Percentiles rank a stretch among this genome's conserved stretches.
These are phyloP conservation scores for Rubia occidens DNA, from an alignment of 305 asterid species.

Conservation along the genomic window DNA sequence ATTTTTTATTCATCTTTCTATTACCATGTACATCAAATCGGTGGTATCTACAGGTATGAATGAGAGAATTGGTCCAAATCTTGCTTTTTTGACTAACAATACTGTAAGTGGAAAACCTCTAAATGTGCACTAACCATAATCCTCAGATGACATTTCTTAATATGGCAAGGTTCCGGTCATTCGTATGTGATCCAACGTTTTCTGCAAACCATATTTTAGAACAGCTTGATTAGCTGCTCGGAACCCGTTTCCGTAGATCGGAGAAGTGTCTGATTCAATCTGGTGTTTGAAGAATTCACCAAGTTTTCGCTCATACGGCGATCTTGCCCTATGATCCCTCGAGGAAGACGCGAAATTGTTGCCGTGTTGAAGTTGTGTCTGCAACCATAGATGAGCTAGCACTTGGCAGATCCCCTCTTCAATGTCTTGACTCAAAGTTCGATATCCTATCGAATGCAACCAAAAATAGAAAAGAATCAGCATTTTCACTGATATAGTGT, in stretches of 20 bases:
- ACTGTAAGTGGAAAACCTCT: conserved; percentile 10
- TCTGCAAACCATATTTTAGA: conserved; percentile 51
- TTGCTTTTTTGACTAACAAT: neutral
- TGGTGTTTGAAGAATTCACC: conserved; percentile 72
- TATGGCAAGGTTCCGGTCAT: conserved; percentile 70
- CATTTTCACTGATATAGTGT: neutral
- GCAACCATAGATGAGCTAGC: conserved; percentile 72
- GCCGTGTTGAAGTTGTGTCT: conserved; percentile 46
- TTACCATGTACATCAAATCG: conserved; percentile 15
- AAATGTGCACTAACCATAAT: conserved; percentile 2
- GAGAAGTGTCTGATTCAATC: conserved; percentile 70
- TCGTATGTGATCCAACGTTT: conserved; percentile 63
- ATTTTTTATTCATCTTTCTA: neutral
- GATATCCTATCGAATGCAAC: conserved; percentile 37
- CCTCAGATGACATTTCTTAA: conserved; percentile 16
- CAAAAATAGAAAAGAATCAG: conserved; percentile 15
- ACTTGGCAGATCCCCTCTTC: conserved; percentile 88
- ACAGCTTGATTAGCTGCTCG: conserved; percentile 69
- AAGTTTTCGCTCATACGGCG: conserved; percentile 71
- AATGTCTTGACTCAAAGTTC: conserved; percentile 66
- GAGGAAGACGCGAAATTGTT: conserved; percentile 30
- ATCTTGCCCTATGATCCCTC: conserved; percentile 29
- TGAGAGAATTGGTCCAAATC: neutral
- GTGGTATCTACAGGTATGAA: conserved; percentile 12
- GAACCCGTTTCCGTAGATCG: conserved; percentile 85